These are phyloP conservation scores for Chalara sp. DNA, from an alignment of 2,329 filamentous ascomycete species.

Conservation along the genomic window DNA sequence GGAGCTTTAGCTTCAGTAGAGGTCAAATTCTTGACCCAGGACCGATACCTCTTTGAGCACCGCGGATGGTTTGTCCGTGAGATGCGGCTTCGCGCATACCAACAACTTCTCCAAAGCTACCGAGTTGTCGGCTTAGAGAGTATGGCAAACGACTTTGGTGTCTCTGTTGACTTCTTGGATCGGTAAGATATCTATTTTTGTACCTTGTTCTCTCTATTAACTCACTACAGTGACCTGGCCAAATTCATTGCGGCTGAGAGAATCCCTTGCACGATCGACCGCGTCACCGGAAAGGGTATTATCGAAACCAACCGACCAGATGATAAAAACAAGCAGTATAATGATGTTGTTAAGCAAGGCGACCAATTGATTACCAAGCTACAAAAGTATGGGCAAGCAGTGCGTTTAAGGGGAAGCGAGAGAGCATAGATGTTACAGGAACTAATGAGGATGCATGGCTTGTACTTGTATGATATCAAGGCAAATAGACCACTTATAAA, in stretches of 20 bases:
- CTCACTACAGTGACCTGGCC: constrained; percentile 67
- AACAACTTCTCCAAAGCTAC: constrained; percentile 95
- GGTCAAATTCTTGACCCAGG: constrained; percentile 87
- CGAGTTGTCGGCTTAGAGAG: constrained; percentile 92
- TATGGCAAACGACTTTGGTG: constrained; percentile 96
- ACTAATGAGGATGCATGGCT: constrained; percentile 4
- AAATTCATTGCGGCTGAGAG: constrained; percentile 94
- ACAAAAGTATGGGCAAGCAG: constrained; percentile 97
- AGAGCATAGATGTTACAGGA: constrained; percentile 52
- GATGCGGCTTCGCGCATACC: constrained; percentile 94
- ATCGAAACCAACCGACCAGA: constrained; percentile 98
- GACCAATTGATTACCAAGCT: constrained; percentile 98
- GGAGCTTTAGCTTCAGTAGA: constrained; percentile 82
- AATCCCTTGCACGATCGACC: constrained; percentile 95
- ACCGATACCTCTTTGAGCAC: constrained; percentile 94
- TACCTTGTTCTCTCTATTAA: constrained; percentile 8
- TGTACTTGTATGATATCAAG: constrained; percentile 19
- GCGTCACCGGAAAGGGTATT: constrained; percentile 89
- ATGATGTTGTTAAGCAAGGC: constrained; percentile 94
- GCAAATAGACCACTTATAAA: constrained; percentile 10
- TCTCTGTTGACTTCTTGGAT: constrained; percentile 93
- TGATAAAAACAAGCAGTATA: constrained; percentile 99
- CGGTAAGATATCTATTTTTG: constrained; percentile 49
- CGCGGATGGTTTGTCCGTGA: constrained; percentile 96
- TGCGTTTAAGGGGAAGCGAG: constrained; percentile 90